phyloP scores from a whole-genome alignment of 2,329 filamentous ascomycete species.

The Fusarium nodosum region DNA sequence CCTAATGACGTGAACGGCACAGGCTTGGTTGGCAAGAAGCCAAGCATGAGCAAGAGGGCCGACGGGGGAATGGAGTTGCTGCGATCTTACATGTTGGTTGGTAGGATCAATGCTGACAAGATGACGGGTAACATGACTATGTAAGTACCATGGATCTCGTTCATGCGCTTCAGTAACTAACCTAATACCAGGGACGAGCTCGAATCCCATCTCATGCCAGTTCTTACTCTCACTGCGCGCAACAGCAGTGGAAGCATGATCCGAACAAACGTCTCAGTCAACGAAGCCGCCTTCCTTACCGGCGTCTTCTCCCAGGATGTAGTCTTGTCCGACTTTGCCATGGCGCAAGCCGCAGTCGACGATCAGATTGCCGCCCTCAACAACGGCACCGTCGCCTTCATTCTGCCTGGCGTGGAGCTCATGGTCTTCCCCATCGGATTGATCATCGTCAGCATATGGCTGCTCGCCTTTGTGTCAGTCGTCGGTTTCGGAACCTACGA shows the following conservation, averaged over 20 bases:
- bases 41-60: slow-evolving; percentile 40
- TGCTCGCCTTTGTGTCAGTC: slow-evolving; percentile 66
- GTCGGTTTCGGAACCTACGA: slow-evolving; percentile 76
- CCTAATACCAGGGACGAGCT: slow-evolving; percentile 64
- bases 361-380: slow-evolving; percentile 60
- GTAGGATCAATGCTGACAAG: slow-evolving; percentile 72
- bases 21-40: slow-evolving; percentile 42
- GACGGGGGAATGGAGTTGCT: slow-evolving; percentile 59
- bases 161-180: slow-evolving; percentile 22
- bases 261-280: slow-evolving; percentile 74
- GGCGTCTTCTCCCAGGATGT: slow-evolving; percentile 75
- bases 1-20: slow-evolving; percentile 46
- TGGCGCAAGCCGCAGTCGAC: slow-evolving; percentile 65
- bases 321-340: slow-evolving; percentile 64
- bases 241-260: slow-evolving; percentile 65
- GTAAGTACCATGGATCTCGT: slow-evolving; percentile 63
- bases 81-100: slow-evolving; percentile 77
- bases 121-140: slow-evolving; percentile 69
- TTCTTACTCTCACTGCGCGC: slow-evolving; percentile 74
- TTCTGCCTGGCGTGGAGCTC: slow-evolving; percentile 76
- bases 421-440: slow-evolving; percentile 78
- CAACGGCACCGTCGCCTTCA: slow-evolving; percentile 72
- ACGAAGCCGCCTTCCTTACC: slow-evolving; percentile 78
- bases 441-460: slow-evolving; percentile 75
- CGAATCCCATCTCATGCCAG: slow-evolving; percentile 75